phyloP scores from a whole-genome alignment of 305 asterid genomes.

The Solanum hybrid region DNA sequence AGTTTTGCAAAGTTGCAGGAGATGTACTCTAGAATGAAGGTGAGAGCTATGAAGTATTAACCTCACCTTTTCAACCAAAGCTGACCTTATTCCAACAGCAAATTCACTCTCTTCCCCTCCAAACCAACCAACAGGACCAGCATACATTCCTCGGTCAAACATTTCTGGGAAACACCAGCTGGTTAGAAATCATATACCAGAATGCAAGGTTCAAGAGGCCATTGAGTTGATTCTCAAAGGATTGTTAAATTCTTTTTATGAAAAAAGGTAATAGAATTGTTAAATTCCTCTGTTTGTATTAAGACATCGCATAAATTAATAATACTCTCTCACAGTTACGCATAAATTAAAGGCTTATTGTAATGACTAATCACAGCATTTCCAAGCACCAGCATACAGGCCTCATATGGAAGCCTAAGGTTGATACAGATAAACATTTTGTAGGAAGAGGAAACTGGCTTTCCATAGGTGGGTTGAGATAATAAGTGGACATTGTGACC shows the following conservation, averaged over 20 bases:
- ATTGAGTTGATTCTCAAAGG: neutral
- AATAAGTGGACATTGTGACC: neutral
- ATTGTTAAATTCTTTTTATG: too few species aligned
- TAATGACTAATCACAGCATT: neutral
- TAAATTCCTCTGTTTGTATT: neutral
- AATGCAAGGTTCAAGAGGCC: neutral
- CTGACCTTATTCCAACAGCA: slow-evolving; percentile 95
- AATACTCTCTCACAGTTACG: neutral
- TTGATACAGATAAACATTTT: neutral
- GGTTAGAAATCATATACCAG: neutral
- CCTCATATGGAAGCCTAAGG: neutral
- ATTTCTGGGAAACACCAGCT: slow-evolving; percentile 39
- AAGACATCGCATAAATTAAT: neutral
- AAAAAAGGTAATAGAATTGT: too few species aligned
- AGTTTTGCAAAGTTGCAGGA: neutral
- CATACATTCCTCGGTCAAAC: slow-evolving; percentile 97
- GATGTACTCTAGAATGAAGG: neutral
- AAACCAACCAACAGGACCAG: slow-evolving; percentile 98
- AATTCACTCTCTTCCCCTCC: slow-evolving; percentile 94
- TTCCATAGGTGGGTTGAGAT: neutral
- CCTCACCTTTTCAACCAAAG: slow-evolving; percentile 80
- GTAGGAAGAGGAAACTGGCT: neutral
- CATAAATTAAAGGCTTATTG: neutral
- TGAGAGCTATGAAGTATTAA: neutral
- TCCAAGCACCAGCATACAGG: neutral